Base-by-base conservation (phyloP, 2,329 filamentous ascomycete species). In the Fusarium poae region DNA sequence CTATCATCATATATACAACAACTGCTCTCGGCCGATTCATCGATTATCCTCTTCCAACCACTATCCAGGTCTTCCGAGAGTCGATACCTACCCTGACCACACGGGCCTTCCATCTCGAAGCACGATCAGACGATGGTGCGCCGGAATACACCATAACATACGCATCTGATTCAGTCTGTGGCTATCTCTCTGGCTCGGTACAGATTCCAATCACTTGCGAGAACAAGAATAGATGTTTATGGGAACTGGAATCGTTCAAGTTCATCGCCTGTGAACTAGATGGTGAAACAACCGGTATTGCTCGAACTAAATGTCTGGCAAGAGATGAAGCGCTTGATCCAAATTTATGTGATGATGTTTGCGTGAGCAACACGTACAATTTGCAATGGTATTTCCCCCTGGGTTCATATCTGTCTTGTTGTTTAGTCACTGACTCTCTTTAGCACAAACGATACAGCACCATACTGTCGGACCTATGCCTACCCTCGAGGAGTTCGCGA, bases 361-460 rank as follows among this genome's bases (percentile, higher is more conserved):
- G 53, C 9, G 25, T 56, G 4, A 56, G 53, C 7, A 56, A 56
- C 15, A 40, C 43, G 0, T 56, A 56, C 0, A 56, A 56, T 13
- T 6, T 56, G 16, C 43, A 49, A 6, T 56, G 53, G 53, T 56
- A 21, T 18, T 42, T 25, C 13, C 13, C 9, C 13, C 9, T 5
- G 2, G 6, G 0, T 7, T 18, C 4, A 23, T 5, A 2, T 5
- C 11, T 20, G 11, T 27, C n/a, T 5, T 7, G 7, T 8, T 12
- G 0, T 16, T 10, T 21, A 21, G 11, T 45, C 9, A 29, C 8
- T 45, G 13, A 45, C 7, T 20, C 5, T 3, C 2, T 1, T 11
- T 21, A 56, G 53, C 6, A 56, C 53, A 5, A 49, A 56, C 3
- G 53, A 49, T 6, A 56, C 53, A 7, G 25, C 23, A 4, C 53